Conservation (phyloP, 2,329 filamentous ascomycete species). For the Talaromyces sp. region DNA sequence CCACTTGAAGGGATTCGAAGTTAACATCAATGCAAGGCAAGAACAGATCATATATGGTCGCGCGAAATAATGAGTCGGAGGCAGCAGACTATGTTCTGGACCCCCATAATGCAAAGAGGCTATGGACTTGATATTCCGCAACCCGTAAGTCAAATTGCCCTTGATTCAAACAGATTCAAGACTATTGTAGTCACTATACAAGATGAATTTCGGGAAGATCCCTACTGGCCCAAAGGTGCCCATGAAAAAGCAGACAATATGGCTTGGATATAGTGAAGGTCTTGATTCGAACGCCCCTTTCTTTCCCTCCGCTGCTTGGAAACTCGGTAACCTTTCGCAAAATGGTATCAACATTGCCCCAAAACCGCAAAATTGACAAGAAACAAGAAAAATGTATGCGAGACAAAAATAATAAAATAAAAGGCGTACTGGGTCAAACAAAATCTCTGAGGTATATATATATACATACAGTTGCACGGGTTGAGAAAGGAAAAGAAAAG, state of each 20-base stretch:
- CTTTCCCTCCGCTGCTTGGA: slow-evolving; percentile 12
- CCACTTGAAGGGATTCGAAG: too few species aligned
- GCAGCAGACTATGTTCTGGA: neutral
- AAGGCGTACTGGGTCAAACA: slow-evolving; percentile 3
- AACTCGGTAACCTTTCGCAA: slow-evolving; percentile 16
- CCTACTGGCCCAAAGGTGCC: too few species aligned
- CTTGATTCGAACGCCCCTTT: slow-evolving; percentile 7
- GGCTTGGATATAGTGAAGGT: neutral
- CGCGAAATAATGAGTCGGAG: neutral
- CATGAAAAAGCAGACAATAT: neutral
- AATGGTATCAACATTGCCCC: slow-evolving; percentile 20
- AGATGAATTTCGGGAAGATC: too few species aligned
- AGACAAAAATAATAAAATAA: neutral
- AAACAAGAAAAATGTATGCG: neutral
- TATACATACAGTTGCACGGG: neutral
- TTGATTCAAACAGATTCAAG: too few species aligned
- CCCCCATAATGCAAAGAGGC: neutral
- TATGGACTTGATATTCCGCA: too few species aligned
- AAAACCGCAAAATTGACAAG: neutral
- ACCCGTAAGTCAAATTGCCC: too few species aligned
- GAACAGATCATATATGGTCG: neutral
- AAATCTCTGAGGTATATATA: neutral
- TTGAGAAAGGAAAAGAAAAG: neutral
- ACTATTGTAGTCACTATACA: too few species aligned
- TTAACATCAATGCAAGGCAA: too few species aligned